These are phyloP conservation scores for Saturnispora diversa DNA, from an alignment of 805 yeast species.

Conservation along the genomic window DNA sequence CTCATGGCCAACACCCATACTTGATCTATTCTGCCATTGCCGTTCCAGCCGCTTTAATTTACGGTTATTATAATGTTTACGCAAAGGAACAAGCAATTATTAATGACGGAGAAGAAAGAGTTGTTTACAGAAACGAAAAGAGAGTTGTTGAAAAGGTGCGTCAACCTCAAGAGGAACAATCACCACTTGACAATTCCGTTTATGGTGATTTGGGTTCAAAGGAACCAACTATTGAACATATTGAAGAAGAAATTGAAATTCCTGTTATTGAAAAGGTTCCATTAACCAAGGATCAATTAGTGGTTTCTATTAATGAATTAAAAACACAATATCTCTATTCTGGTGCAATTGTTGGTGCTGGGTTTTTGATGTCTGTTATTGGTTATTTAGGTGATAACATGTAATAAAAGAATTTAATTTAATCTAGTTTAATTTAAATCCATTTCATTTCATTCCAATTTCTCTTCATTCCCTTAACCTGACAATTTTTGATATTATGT, in stretches of 20 bases:
- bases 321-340: conserved; percentile 34
- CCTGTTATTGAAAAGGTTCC: conserved; percentile 23
- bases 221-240: conserved; percentile 20
- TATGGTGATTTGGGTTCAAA: conserved; percentile 35
- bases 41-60: conserved; percentile 36
- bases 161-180: conserved; percentile 26
- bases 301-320: conserved; percentile 28
- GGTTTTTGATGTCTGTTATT: conserved; percentile 41
- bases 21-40: conserved; percentile 56
- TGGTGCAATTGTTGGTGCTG: conserved; percentile 35
- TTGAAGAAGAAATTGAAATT: conserved; percentile 32
- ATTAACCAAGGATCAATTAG: conserved; percentile 33
- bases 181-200: conserved; percentile 39
- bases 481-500: background rate
- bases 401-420: too few relatives aligned
- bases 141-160: conserved; percentile 21
- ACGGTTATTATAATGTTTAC: conserved; percentile 23
- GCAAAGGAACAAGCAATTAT: conserved; percentile 25
- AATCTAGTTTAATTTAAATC: too few relatives aligned
- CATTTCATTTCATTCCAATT: too few relatives aligned
- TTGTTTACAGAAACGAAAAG: conserved; percentile 16
- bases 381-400: conserved; percentile 51
- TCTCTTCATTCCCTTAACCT: too few relatives aligned
- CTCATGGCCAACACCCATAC: conserved; percentile 60
- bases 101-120: conserved; percentile 13